Evolutionary conservation across 2,329 filamentous ascomycete genomes (phyloP).

Genomic region (Knoxdaviesia capensis): DNA sequence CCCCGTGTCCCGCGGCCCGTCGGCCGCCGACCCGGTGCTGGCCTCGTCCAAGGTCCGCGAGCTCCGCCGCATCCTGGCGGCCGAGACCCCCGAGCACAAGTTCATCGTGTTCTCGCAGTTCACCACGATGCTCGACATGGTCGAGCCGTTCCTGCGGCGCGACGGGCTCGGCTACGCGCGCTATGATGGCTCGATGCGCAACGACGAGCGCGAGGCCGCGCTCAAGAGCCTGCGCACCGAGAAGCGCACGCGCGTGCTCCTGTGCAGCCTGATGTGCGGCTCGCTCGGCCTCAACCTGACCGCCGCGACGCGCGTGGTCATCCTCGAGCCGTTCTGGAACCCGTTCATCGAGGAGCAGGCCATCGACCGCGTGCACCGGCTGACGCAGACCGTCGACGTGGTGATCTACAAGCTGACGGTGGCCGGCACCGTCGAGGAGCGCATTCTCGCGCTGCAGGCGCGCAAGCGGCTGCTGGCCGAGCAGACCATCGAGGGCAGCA

Average conservation of each 20-base stretch:
- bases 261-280: slow-evolving; percentile 89
- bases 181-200: slow-evolving; percentile 90
- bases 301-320: slow-evolving; percentile 79
- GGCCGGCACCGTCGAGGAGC: slow-evolving; percentile 69
- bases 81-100: slow-evolving; percentile 67
- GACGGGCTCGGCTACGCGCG: slow-evolving; percentile 63
- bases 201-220: slow-evolving; percentile 77
- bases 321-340: slow-evolving; percentile 98
- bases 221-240: slow-evolving; percentile 59
- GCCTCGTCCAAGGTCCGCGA: slow-evolving; percentile 84
- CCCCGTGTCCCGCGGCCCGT: background rate
- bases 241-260: slow-evolving; percentile 54
- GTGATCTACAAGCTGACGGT: slow-evolving; percentile 90
- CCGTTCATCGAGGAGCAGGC: slow-evolving; percentile 98
- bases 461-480: slow-evolving; percentile 85
- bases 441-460: slow-evolving; percentile 85
- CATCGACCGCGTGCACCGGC: slow-evolving; percentile 93
- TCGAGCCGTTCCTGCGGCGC: slow-evolving; percentile 72
- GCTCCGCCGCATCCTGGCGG: slow-evolving; percentile 59
- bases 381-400: slow-evolving; percentile 89
- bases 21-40: slow-evolving; percentile 20
- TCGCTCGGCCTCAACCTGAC: slow-evolving; percentile 87
- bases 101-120: slow-evolving; percentile 98
- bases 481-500: slow-evolving; percentile 68
- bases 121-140: slow-evolving; percentile 90